A percentile compares a stretch with the other conserved stretches of the same genome.
Evolutionary conservation across 805 yeast genomes (phyloP).

Genomic region (Torulaspora quercuum): DNA sequence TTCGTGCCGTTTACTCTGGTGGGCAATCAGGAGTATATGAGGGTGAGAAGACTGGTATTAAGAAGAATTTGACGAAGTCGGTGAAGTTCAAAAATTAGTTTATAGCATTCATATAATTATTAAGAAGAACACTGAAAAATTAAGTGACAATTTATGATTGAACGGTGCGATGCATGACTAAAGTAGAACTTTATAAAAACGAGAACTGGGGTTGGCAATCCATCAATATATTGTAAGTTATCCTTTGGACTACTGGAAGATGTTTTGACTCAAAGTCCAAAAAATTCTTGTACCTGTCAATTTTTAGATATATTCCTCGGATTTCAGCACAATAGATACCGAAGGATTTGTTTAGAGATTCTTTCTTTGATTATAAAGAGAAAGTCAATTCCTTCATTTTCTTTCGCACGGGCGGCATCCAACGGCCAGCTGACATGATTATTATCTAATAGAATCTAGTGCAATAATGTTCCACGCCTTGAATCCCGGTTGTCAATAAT

Average conservation of each 20-base stretch:
- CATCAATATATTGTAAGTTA: constrained; percentile 12
- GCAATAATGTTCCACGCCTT: constrained; percentile 34
- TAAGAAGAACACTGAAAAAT: no score
- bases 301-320: constrained; percentile 36
- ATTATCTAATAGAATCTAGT: constrained; percentile 33
- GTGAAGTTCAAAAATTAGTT: constrained; percentile 53
- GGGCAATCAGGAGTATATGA: constrained; percentile 72
- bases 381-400: constrained; percentile 30
- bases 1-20: constrained; percentile 80
- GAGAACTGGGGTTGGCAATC: no score
- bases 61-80: constrained; percentile 86
- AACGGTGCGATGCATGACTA: no score
- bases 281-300: constrained; percentile 37
- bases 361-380: constrained; percentile 38
- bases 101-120: background rate
- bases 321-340: constrained; percentile 43
- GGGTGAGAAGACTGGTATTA: constrained; percentile 97
- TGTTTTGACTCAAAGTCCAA: constrained; percentile 22
- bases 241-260: constrained; percentile 7
- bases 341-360: constrained; percentile 34
- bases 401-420: constrained; percentile 2
- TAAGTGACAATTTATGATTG: no score
- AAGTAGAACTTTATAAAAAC: no score
- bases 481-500: constrained; percentile 18
- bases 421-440: background rate